Evolutionary conservation across 2,329 filamentous ascomycete genomes (phyloP), one percentile per base, ranked within the genome.

Genomic region (Trichoderma sp.): DNA sequence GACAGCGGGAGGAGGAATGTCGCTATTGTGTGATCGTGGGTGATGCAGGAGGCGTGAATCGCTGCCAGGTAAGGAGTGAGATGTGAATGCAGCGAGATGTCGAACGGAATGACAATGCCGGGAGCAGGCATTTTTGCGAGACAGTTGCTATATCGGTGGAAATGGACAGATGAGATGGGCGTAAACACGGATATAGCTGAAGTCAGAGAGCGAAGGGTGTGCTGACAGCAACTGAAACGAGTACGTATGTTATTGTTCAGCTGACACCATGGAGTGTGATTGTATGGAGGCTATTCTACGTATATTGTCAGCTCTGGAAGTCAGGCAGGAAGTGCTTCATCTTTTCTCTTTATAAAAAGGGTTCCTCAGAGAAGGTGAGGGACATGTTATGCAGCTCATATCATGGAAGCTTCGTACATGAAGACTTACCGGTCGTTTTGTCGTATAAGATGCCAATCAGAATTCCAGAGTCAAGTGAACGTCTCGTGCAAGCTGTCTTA

Each of bases 1-100:
- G 81, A 80, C 41, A 88, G 76, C 0, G 86, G 86, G n/a, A 85
- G 84, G 15, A 86, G 77, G 71, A 88, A 89, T 5, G 81, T 84
- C 28, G 83, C 83, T 43, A 85, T 79, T 67, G 82, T 83, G 71
- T 81, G 78, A 74, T 86, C 85, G 66, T 81, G 77, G 5, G 81
- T 83, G 72, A 89, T 86, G 75, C 85, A 88, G 15, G 81, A 79
- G 66, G 80, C 82, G 69, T 88, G 86, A 26, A 89, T 78, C 54
- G 81, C 79, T 43, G 85, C 85, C 19, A 89, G 78, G 70, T 85
- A 84, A 17, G 82, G 80, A 26, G 86, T 78, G 24, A 88, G 79
- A 70, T 84, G 80, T 30, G 76, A 71, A 69, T 88, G 83, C 43
- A 77, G 73, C 7, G 71, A 72, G 3, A 79, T 74, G 28, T 78